Evolutionary conservation across 2,329 filamentous ascomycete species (phyloP).

Genomic region (Paecilomyces dactylethromorphus): DNA sequence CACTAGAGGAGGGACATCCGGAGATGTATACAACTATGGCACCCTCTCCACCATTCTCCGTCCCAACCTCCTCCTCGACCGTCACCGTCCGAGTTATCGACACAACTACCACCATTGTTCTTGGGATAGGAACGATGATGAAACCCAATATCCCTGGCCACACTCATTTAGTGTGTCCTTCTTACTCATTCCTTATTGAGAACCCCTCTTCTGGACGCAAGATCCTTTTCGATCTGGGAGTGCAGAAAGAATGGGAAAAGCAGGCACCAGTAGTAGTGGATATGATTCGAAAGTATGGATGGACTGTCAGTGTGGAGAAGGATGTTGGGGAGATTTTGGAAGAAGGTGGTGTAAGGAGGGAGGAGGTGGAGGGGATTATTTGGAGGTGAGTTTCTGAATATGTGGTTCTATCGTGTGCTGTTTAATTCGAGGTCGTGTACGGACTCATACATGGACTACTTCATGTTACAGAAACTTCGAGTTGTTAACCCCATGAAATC

Average conservation of each 20-base stretch:
- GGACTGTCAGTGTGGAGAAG: not conserved
- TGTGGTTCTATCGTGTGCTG: too few relatives aligned
- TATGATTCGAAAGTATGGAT: not conserved
- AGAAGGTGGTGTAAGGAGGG: not conserved
- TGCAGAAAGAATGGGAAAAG: constrained; percentile 24
- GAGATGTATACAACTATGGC: too few relatives aligned
- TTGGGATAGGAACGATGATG: not conserved
- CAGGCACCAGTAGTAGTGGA: constrained; percentile 13
- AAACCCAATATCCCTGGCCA: not conserved
- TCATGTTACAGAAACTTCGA: too few relatives aligned
- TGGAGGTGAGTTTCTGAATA: too few relatives aligned
- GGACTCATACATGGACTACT: too few relatives aligned
- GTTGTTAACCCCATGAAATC: too few relatives aligned
- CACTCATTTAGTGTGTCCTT: not conserved
- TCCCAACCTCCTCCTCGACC: too few relatives aligned
- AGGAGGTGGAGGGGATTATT: too few relatives aligned
- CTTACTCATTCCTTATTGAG: constrained; percentile 5
- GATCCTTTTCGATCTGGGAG: constrained; percentile 24
- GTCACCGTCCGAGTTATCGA: not conserved
- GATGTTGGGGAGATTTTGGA: not conserved
- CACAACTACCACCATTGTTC: not conserved
- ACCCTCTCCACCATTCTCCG: too few relatives aligned
- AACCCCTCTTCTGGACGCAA: constrained; percentile 6
- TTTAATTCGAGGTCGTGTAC: too few relatives aligned
- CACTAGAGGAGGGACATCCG: too few relatives aligned